Evolutionary conservation across 169 alveolate genomes (phyloP).

Genomic region (Plasmodium vivax): DNA sequence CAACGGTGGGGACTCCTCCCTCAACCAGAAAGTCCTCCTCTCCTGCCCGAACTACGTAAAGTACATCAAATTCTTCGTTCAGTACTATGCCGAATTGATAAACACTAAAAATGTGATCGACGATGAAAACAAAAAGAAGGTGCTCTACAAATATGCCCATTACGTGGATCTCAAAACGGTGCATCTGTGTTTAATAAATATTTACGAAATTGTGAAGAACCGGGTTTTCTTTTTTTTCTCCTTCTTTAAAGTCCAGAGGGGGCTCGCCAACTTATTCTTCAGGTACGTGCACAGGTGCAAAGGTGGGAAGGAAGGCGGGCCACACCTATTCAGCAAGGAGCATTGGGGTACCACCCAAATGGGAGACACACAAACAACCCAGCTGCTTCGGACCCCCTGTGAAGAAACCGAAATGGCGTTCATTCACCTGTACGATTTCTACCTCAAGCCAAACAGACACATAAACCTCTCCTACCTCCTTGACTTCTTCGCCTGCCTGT

Average conservation of each 20-base stretch:
- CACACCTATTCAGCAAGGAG: not conserved
- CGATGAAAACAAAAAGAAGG: conserved; percentile 22
- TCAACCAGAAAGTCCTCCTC: conserved; percentile 1
- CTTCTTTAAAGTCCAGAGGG: conserved; percentile 53
- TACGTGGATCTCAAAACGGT: conserved; percentile 59
- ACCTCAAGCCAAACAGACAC: conserved; percentile 1
- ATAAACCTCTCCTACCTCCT: conserved; percentile 31
- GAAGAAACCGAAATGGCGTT: conserved; percentile 9
- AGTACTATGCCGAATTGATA: conserved; percentile 45
- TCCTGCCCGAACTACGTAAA: conserved; percentile 57
- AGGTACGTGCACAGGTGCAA: conserved; percentile 51
- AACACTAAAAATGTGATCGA: conserved; percentile 62
- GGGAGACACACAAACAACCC: not conserved
- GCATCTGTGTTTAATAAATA: conserved; percentile 22
- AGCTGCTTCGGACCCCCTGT: not conserved
- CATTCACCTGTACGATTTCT: conserved; percentile 35
- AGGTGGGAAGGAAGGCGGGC: not conserved
- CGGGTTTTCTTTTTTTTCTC: conserved; percentile 51
- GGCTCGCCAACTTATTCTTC: conserved; percentile 35
- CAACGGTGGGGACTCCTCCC: not conserved
- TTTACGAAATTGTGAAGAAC: conserved; percentile 57
- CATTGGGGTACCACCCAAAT: not conserved
- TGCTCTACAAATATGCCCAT: conserved; percentile 59
- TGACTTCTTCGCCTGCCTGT: conserved; percentile 36
- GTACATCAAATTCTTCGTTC: conserved; percentile 36